Conservation (phyloP, 805 yeast species). For the Priceomyces haplophilus region DNA sequence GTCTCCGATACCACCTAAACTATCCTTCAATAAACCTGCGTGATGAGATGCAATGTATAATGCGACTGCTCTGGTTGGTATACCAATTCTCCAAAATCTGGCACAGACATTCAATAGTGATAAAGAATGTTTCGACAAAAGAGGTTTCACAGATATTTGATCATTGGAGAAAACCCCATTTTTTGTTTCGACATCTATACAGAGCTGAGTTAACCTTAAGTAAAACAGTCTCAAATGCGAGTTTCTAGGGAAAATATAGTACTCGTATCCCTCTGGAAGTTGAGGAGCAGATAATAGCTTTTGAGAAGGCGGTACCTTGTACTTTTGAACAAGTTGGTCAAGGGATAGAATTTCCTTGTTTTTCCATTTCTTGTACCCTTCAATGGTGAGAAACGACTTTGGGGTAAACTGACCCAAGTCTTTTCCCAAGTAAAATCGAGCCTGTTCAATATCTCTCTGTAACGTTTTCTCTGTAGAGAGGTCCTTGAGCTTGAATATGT, state of each 20-base stretch:
- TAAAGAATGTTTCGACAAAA: conserved; percentile 39
- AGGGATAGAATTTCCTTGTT: conserved; percentile 22
- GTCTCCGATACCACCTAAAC: conserved; percentile 15
- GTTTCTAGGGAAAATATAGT: conserved; percentile 33
- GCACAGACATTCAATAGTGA: conserved; percentile 45
- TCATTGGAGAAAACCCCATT: conserved; percentile 1
- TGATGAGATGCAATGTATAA: conserved; percentile 48
- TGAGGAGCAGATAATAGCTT: conserved; percentile 30
- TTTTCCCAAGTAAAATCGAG: conserved; percentile 31
- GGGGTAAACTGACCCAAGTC: conserved; percentile 40
- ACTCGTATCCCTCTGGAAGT: conserved; percentile 35
- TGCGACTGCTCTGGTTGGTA: conserved; percentile 46
- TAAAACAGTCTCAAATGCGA: conserved; percentile 38
- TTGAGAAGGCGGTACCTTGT: conserved; percentile 31
- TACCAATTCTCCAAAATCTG: conserved; percentile 57
- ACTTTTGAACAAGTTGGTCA: conserved; percentile 23
- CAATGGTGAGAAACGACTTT: conserved; percentile 18
- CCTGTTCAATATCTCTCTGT: conserved; percentile 35
- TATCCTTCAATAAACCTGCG: conserved; percentile 29
- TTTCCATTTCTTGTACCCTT: conserved; percentile 34
- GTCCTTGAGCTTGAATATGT: conserved; percentile 43
- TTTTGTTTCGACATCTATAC: conserved; percentile 40
- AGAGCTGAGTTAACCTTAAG: conserved; percentile 36
- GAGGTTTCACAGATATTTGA: conserved; percentile 16
- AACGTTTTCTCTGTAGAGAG: conserved; percentile 38